Percentiles rank a stretch among this genome's conserved stretches.
Evolutionary conservation across 2,329 filamentous ascomycete genomes (phyloP).

Genomic region (Penicillium sp.): DNA sequence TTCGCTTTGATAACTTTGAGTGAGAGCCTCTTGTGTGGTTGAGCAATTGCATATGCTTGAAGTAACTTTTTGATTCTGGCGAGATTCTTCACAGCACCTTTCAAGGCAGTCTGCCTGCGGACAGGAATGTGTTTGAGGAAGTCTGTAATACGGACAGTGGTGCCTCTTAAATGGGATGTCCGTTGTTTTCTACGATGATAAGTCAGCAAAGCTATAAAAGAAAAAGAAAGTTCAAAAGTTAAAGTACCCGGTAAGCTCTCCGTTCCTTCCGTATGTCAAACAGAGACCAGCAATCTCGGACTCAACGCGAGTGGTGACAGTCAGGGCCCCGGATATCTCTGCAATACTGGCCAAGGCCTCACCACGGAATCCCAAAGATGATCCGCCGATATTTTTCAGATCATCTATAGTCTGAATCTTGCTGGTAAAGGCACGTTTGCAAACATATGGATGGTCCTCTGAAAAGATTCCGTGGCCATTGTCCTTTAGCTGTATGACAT

Average conservation of each 20-base stretch:
- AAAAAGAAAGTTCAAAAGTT: background rate
- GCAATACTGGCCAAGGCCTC: slow-evolving; percentile 63
- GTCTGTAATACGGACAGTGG: slow-evolving; percentile 56
- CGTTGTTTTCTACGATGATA: slow-evolving; percentile 31
- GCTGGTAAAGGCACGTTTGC: slow-evolving; percentile 61
- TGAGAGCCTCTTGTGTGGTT: slow-evolving; percentile 56
- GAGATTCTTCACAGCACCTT: slow-evolving; percentile 51
- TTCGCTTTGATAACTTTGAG: slow-evolving; percentile 58
- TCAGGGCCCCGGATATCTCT: slow-evolving; percentile 55
- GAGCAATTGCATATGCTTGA: slow-evolving; percentile 60
- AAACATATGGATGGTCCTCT: slow-evolving; percentile 56
- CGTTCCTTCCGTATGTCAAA: slow-evolving; percentile 53
- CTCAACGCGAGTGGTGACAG: slow-evolving; percentile 57
- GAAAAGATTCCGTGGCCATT: slow-evolving; percentile 62
- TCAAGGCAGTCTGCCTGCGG: slow-evolving; percentile 56
- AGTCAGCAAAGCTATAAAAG: slow-evolving; percentile 4
- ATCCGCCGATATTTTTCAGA: slow-evolving; percentile 54
- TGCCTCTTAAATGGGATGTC: slow-evolving; percentile 59
- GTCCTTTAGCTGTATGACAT: slow-evolving; percentile 62
- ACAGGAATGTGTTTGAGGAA: slow-evolving; percentile 62
- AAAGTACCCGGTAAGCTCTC: slow-evolving; percentile 48
- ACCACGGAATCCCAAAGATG: slow-evolving; percentile 62
- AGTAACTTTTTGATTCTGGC: slow-evolving; percentile 54
- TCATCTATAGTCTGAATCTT: slow-evolving; percentile 61
- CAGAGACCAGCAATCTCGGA: slow-evolving; percentile 55